Conservation (phyloP, 148 eudicot genomes). For the Chenopodium berlandieri region DNA sequence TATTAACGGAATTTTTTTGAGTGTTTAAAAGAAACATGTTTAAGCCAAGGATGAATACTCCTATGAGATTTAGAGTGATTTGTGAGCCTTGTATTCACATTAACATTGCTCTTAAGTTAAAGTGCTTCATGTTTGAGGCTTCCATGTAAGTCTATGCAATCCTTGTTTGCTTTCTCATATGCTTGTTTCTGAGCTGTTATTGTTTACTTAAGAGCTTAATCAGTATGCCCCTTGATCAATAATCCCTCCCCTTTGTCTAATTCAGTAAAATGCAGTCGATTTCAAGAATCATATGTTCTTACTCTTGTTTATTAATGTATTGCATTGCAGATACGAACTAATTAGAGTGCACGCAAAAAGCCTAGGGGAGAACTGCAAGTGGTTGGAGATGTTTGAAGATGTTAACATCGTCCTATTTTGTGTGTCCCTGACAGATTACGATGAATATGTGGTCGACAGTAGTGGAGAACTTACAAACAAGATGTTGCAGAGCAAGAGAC, state of each 20-base stretch:
- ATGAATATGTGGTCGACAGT: conserved; percentile 34
- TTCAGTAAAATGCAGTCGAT: not conserved
- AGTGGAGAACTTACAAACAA: conserved; percentile 54
- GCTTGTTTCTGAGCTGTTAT: not conserved
- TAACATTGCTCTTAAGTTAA: not conserved
- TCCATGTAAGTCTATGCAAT: no score
- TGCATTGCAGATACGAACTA: conserved; percentile 50
- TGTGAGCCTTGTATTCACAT: not conserved
- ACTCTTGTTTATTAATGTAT: not conserved
- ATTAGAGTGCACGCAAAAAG: conserved; percentile 51
- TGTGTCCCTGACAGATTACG: conserved; percentile 57
- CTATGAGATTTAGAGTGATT: not conserved
- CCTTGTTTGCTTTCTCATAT: no score
- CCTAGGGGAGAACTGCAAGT: conserved; percentile 76
- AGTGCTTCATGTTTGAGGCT: not conserved
- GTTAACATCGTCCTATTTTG: conserved; percentile 51
- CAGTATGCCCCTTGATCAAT: not conserved
- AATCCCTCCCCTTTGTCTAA: not conserved
- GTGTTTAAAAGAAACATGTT: not conserved
- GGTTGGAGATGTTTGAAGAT: conserved; percentile 84
- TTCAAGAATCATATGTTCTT: not conserved
- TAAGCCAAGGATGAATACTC: not conserved
- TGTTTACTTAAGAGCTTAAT: not conserved
- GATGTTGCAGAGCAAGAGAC: conserved; percentile 61
- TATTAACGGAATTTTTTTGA: not conserved